A percentile compares a stretch with the other conserved stretches of the same genome.
These are phyloP conservation scores for Vachellia pachyceras DNA, from an alignment of 306 rosid species.

Conservation along the genomic window DNA sequence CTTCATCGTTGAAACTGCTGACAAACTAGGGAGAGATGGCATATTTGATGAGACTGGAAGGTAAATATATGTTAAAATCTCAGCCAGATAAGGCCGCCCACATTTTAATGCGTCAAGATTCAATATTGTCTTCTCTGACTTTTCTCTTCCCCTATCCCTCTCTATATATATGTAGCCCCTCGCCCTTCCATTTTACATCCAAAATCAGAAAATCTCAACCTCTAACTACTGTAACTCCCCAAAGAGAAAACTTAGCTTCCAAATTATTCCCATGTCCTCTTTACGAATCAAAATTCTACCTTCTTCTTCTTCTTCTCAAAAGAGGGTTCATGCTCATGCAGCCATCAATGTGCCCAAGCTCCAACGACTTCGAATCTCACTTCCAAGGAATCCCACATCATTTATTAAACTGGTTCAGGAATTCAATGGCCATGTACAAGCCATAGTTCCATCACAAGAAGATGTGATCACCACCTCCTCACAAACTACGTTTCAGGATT, in stretches of 20 bases:
- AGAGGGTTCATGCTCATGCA: conserved; percentile 43
- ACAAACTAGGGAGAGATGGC: too few species aligned
- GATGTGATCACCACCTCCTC: not conserved
- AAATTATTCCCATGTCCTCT: conserved; percentile 25
- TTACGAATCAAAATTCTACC: conserved; percentile 40
- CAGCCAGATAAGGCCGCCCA: too few species aligned
- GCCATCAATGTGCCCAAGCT: conserved; percentile 51
- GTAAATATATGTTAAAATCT: too few species aligned
- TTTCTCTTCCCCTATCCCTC: not conserved
- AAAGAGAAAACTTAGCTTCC: not conserved
- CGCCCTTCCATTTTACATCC: not conserved
- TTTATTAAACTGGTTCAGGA: conserved; percentile 32
- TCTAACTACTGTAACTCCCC: not conserved
- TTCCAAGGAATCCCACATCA: conserved; percentile 23
- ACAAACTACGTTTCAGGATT: not conserved
- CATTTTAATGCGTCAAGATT: not conserved
- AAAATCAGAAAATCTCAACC: not conserved
- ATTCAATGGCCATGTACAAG: conserved; percentile 10
- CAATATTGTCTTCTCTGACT: not conserved
- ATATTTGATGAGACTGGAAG: too few species aligned
- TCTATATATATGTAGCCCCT: not conserved
- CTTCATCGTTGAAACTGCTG: too few species aligned
- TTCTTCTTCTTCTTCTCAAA: conserved; percentile 36
- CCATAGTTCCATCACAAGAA: conserved; percentile 1
- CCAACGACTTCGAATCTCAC: conserved; percentile 30